Base-by-base conservation (phyloP, 164 flowering plant species). In the Magnolia changhungtana region DNA sequence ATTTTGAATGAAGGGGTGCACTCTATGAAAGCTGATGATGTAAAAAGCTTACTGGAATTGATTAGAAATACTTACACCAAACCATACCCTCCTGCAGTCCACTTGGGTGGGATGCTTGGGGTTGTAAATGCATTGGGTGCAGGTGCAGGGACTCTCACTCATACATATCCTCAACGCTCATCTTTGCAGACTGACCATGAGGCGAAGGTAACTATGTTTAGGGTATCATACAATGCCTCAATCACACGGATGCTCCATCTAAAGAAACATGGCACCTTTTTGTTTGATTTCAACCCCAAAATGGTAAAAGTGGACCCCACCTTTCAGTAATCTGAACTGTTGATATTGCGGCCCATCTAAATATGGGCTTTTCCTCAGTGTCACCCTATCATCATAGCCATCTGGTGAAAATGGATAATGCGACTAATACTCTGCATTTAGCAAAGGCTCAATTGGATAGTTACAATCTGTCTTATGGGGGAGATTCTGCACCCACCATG, bases 71-170 rank as follows among this genome's bases (percentile, higher is more conserved):
- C 88, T 70, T 94, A 93, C 81, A 84, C 90, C 18, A 80, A 73
- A 72, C 81, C 90, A 75, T 80, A 85, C 66, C 91, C 92, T 79
- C 90, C 93, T 49, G 67, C 80, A 63, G 74, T 90, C 74, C 91
- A 87, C 83, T 81, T 94, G 72, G 93, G 98, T 84, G 98, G 92
- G 31, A 90, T 96, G 97, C 88, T 96, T 85, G 99, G 98, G 81
- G 92, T 94, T 80, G 94, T 96, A 73, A 96, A 91, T 87, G 85
- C 90, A 73, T 78, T 96, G 72, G 98, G 98, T 71, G 98, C 96
- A 23, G 85, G 88, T 71, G 93, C 92, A 27, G 99, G 97, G 63
- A 78, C 69, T 75, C 75, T 88, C 71, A 45, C 80, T 63, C 76
- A 70, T 70, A 45, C 64, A 51, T 70, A 74, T 74, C 77, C 84